A percentile compares a stretch with the other conserved stretches of the same genome.
phyloP scores from a whole-genome alignment of 345 rosid genomes.

The Salix dunnii region DNA sequence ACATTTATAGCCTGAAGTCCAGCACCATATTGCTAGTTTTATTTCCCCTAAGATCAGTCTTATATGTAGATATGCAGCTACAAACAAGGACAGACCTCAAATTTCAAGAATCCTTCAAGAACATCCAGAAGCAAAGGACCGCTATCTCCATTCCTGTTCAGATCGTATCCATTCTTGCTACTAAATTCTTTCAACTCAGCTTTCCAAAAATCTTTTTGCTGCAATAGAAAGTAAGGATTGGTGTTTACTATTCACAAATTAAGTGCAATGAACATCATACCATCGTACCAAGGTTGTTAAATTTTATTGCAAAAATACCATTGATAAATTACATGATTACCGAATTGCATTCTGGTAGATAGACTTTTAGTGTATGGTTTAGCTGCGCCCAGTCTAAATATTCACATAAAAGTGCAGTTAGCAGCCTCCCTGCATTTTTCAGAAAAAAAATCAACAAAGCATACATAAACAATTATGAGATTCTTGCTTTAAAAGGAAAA shows the following conservation, averaged over 20 bases:
- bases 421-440: conserved; percentile 63
- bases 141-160: conserved; percentile 78
- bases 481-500: not conserved
- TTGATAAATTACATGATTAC: conserved; percentile 55
- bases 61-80: not conserved
- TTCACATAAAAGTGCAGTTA: conserved; percentile 80
- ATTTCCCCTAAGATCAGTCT: conserved; percentile 6
- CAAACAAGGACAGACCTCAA: conserved; percentile 44
- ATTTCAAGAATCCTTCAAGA: conserved; percentile 89
- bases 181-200: conserved; percentile 80
- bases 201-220: conserved; percentile 93
- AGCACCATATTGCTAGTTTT: not conserved
- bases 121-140: conserved; percentile 83
- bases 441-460: not conserved
- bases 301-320: conserved; percentile 1
- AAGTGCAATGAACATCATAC: not conserved
- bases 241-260: conserved; percentile 1
- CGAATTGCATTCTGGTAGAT: conserved; percentile 94
- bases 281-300: conserved; percentile 3
- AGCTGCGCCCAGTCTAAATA: conserved; percentile 98
- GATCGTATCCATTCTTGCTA: conserved; percentile 73
- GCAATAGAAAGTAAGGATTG: conserved; percentile 18
- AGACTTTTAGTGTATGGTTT: conserved; percentile 79
- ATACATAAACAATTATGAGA: not conserved
- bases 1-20: not conserved